These are phyloP conservation scores for Sphagnum fallax DNA, from an alignment of 228 moss, liverwort and hornwort species.

Conservation along the genomic window DNA sequence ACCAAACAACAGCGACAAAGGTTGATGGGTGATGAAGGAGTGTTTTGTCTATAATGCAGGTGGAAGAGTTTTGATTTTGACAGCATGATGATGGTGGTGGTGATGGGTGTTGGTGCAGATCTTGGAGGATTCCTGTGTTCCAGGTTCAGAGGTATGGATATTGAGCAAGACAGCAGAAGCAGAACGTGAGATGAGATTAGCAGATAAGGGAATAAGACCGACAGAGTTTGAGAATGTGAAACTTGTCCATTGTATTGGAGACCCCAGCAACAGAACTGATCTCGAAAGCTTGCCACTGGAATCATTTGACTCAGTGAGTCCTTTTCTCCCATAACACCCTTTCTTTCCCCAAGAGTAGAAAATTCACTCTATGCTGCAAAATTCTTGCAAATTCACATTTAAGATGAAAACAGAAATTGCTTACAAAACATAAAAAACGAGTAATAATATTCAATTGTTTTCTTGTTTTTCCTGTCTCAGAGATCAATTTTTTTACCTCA, in stretches of 20 bases:
- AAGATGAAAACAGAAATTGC: neutral
- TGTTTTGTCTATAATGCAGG: neutral
- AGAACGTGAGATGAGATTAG: conserved; percentile 44
- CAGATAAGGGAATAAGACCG: conserved; percentile 27
- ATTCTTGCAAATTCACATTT: neutral
- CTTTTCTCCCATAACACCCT: neutral
- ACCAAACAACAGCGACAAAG: neutral
- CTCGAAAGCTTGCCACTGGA: conserved; percentile 64
- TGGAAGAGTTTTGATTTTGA: neutral
- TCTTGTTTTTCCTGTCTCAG: neutral
- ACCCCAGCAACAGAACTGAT: conserved; percentile 46
- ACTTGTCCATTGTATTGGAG: conserved; percentile 53
- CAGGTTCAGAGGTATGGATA: conserved; percentile 68
- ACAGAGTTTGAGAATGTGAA: conserved; percentile 36
- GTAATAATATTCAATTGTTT: too few relatives aligned
- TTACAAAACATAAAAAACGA: neutral
- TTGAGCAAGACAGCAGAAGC: conserved; percentile 48
- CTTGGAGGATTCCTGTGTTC: conserved; percentile 42
- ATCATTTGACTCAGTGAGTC: conserved; percentile 54
- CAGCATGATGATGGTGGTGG: neutral
- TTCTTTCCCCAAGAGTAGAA: too few relatives aligned
- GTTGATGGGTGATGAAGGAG: neutral
- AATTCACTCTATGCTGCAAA: too few relatives aligned
- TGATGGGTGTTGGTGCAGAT: conserved; percentile 12
- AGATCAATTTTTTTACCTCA: neutral